Base-by-base conservation (phyloP, 805 yeast species). In the Metschnikowia sp. region DNA sequence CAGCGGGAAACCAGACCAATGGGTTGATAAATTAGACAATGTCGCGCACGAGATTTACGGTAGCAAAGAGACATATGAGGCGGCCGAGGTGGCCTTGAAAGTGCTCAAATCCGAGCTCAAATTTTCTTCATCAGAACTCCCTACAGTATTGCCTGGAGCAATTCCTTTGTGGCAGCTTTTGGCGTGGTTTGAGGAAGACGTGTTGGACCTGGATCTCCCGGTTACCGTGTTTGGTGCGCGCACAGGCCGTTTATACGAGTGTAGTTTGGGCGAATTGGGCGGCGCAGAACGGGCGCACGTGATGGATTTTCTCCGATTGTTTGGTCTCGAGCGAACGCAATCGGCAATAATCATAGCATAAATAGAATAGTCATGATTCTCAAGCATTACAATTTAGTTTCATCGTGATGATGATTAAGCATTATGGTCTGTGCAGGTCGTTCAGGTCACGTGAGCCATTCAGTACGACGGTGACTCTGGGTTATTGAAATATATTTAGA, bases 91-190 rank as follows among this genome's bases (percentile, higher is more conserved):
- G 1, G 55, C 59, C 8, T 36, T 46, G 12, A 39, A 47, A 18
- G 37, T 51, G 1, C 44, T 68, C 8, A 41, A 35, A 13, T 36
- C 42, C 7, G 36, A 51, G 36, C 55, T 58, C 34, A 51, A 54
- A 0, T 45, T 60, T 4, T 36, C 35, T 5, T 31, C 18, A 10
- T 38, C 39, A 40, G 44, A 39, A 30, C 34, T 75, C 10, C 79
- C 84, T 1, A 54, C 57, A 10, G 77, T 79, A 3, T 56, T 74
- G 2, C 83, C 84, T 0, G 85, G 86, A 0, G 50, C 77, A 3
- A 54, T 76, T 10, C 81, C 84, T 1, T 41, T 79, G 30, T 57
- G 64, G 64, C 82, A 79, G 53, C 50, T 79, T 12, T 43, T 61
- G n/a, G 64, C 65, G 13, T 54, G 70, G 61, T 51, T 74, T 10